Percentiles rank a stretch among this genome's conserved stretches.
These are phyloP conservation scores for Lentinus polychrous DNA, from an alignment of 1,284 basidiomycete species.

Conservation along the genomic window DNA sequence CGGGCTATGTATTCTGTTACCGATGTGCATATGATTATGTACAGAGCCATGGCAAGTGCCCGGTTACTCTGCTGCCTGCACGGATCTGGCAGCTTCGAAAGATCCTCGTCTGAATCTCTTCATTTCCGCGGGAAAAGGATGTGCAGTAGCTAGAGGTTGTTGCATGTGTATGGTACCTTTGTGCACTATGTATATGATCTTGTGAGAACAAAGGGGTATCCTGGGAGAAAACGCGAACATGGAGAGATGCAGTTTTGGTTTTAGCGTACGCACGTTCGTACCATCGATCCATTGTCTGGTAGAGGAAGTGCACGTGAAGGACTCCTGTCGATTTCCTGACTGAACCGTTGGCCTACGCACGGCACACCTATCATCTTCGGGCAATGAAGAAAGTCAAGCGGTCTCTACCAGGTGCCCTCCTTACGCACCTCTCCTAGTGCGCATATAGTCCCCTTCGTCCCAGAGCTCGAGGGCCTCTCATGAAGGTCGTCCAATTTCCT, in stretches of 20 bases:
- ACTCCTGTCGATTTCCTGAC: background rate
- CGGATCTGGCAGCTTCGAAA: conserved; percentile 82
- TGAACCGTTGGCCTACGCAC: conserved; percentile 9
- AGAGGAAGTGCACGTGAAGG: conserved; percentile 8
- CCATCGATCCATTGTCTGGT: conserved; percentile 6
- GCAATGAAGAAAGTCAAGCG: conserved; percentile 13
- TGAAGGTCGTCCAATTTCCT: conserved; percentile 28
- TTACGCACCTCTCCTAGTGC: conserved; percentile 4
- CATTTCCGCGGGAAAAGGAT: background rate
- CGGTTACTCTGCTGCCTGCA: conserved; percentile 76
- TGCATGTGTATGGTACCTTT: background rate
- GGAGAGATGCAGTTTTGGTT: background rate
- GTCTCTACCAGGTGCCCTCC: background rate
- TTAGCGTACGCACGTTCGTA: conserved; percentile 24
- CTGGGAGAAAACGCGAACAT: too few species aligned
- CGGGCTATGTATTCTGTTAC: conserved; percentile 96
- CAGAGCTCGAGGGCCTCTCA: conserved; percentile 13
- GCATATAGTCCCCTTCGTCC: conserved; percentile 1
- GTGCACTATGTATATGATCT: background rate
- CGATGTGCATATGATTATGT: conserved; percentile 86
- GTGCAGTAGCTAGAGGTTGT: background rate
- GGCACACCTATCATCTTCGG: conserved; percentile 10
- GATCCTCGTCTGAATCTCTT: conserved; percentile 62
- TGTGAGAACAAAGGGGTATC: too few species aligned
- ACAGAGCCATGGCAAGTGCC: conserved; percentile 74